phyloP scores from a whole-genome alignment of 441 rosid genomes.

The Jatropha multifida region DNA sequence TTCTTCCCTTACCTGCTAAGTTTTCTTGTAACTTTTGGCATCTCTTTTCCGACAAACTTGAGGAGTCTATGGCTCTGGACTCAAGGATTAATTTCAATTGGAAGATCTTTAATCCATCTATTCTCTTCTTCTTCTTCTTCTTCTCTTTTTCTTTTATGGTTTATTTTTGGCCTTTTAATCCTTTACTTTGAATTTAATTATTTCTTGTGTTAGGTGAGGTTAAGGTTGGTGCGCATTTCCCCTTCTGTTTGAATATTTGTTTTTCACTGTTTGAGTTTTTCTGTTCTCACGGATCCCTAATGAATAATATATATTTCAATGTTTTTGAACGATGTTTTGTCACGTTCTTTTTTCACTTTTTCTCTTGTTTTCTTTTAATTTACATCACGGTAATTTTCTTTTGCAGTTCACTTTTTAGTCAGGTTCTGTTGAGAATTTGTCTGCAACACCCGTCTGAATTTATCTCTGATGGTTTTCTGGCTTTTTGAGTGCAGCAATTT shows the following conservation, averaged over 20 bases:
- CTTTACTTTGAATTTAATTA: neutral
- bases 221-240: neutral
- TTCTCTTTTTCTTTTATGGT: neutral
- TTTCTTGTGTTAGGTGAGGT: slow-evolving; percentile 20
- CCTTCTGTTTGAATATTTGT: neutral
- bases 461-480: neutral
- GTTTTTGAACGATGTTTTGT: neutral
- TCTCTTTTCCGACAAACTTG: neutral
- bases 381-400: neutral
- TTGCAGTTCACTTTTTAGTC: neutral
- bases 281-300: neutral
- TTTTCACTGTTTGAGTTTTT: neutral
- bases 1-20: slow-evolving; percentile 2
- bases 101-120: neutral
- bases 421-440: neutral
- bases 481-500: slow-evolving; percentile 62
- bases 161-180: too few species aligned
- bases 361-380: neutral
- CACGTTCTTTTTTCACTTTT: neutral
- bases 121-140: neutral
- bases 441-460: neutral
- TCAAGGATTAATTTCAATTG: neutral
- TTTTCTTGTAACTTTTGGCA: neutral
- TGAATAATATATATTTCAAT: too few species aligned
- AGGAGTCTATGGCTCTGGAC: too few species aligned